Evolutionary conservation across 805 yeast species (phyloP), one percentile per base, ranked within the genome.

Genomic region (Sugiyamaella marilandica): DNA sequence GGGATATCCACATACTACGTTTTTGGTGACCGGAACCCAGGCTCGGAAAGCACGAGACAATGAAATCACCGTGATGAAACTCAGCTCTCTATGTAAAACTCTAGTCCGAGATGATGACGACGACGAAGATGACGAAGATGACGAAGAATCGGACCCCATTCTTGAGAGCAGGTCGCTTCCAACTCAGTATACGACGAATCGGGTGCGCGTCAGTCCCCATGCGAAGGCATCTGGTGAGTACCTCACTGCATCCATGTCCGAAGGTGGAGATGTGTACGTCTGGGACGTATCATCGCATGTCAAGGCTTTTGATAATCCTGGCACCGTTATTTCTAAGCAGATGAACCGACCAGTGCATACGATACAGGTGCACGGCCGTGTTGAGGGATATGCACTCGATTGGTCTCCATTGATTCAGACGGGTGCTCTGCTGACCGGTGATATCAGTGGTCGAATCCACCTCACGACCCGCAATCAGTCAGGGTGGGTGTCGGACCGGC

Each of bases 321-420:
- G 98, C 5, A 84, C 77, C 62, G 75, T 79, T 61, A 81, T 92
- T 58, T 86, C 95, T 48, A 91, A 90, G 66, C 71, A 78, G 14
- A 79, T 83, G 57, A 88, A 85, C 66, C 80, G 83, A 67, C 96
- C 98, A 16, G 65, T 82, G 10, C 91, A 90, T 71, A 89, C 96
- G 5, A 75, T 94, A 55, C 80, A 80, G 64, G 77, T 73, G 58
- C 99, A 94, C 67, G 97, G 97, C 21, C 84, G 85, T 59, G 95
- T 87, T n/a, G 99, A 94, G 73, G 98, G 99, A 34, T 94, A 89
- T 65, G 99, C 97, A 13, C 69, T 94, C 44, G 99, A 92, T 70
- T 94, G 99, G 99, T 87, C 96, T 1, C 96, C 97, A 41, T 72
- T 85, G 58, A 79, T 83, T 55, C 78, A 77, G 59, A 80, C 88